Evolutionary conservation across 306 rosid genomes (phyloP).

Genomic region (Malus sieversii): DNA sequence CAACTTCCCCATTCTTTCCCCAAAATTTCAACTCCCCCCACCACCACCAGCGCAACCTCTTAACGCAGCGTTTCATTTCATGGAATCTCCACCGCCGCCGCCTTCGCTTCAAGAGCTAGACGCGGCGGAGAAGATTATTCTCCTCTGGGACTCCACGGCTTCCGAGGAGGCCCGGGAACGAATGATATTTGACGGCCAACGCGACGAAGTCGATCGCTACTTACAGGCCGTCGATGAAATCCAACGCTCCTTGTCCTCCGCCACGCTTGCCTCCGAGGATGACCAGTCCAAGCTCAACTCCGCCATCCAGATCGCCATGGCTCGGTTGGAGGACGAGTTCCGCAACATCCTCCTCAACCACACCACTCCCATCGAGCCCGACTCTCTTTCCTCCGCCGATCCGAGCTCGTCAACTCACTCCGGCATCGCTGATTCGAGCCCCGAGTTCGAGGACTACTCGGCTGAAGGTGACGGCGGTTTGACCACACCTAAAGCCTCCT

Average conservation of each 20-base stretch:
- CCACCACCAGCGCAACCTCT: neutral
- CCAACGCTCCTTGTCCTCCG: slow-evolving; percentile 65
- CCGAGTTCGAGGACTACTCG: slow-evolving; percentile 4
- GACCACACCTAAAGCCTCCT: slow-evolving; percentile 13
- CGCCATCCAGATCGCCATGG: slow-evolving; percentile 96
- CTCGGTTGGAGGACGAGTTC: slow-evolving; percentile 89
- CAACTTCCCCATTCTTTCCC: neutral
- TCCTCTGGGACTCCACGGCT: slow-evolving; percentile 92
- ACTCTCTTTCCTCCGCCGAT: slow-evolving; percentile 33
- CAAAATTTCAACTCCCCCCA: neutral
- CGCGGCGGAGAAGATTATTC: slow-evolving; percentile 68
- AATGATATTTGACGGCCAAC: slow-evolving; percentile 79
- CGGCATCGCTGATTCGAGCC: neutral
- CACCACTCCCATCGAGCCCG: slow-evolving; percentile 59
- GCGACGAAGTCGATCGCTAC: slow-evolving; percentile 67
- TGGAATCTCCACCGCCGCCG: slow-evolving; percentile 12
- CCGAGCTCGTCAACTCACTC: slow-evolving; percentile 37
- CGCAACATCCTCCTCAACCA: slow-evolving; percentile 74
- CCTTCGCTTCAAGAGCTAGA: slow-evolving; percentile 37
- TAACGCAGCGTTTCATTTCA: neutral
- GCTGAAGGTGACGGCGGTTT: neutral
- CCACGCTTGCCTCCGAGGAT: slow-evolving; percentile 37
- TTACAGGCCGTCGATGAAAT: slow-evolving; percentile 87
- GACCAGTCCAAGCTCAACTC: slow-evolving; percentile 52
- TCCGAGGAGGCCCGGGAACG: slow-evolving; percentile 72